Percentiles rank a stretch among this genome's conserved stretches.
Conservation (phyloP, 768 basidiomycete genomes). For the Leccinellum albellum region DNA sequence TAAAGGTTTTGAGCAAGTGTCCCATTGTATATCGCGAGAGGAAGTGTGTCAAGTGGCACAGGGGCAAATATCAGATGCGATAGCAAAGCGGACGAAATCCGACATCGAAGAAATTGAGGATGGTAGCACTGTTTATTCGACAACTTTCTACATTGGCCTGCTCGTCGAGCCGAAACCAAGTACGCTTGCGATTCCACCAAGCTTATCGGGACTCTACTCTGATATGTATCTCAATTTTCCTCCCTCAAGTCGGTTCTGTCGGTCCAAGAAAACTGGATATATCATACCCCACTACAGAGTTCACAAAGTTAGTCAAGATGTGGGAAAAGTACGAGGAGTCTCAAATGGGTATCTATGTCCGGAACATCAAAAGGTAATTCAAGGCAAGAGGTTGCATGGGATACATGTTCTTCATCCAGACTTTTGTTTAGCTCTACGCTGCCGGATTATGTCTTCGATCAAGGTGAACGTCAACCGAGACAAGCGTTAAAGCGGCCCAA, state of each 20-base stretch:
- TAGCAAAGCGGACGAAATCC: constrained; percentile 70
- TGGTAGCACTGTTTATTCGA: constrained; percentile 80
- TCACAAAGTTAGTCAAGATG: constrained; percentile 86
- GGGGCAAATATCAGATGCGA: constrained; percentile 75
- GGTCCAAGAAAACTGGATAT: constrained; percentile 90
- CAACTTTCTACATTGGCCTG: constrained; percentile 96
- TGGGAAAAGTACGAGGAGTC: constrained; percentile 95
- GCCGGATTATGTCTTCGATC: constrained; percentile 80
- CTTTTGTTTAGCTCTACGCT: constrained; percentile 53
- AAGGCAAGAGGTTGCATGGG: constrained; percentile 5
- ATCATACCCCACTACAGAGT: constrained; percentile 94
- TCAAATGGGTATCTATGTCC: constrained; percentile 91
- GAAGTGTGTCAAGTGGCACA: constrained; percentile 87
- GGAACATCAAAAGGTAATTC: constrained; percentile 84
- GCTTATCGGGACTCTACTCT: constrained; percentile 13
- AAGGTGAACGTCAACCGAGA: constrained; percentile 73
- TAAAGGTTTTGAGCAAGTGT: constrained; percentile 88
- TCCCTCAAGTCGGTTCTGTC: constrained; percentile 58
- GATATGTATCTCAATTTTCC: constrained; percentile 12
- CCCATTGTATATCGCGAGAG: constrained; percentile 78
- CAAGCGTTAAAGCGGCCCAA: constrained; percentile 73
- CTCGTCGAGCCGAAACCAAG: constrained; percentile 88
- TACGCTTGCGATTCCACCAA: constrained; percentile 39
- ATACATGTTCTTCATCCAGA: constrained; percentile 21
- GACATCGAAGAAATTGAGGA: constrained; percentile 76